Evolutionary conservation across 2,329 filamentous ascomycete genomes (phyloP).

Genomic region (Orbilia javanica): DNA sequence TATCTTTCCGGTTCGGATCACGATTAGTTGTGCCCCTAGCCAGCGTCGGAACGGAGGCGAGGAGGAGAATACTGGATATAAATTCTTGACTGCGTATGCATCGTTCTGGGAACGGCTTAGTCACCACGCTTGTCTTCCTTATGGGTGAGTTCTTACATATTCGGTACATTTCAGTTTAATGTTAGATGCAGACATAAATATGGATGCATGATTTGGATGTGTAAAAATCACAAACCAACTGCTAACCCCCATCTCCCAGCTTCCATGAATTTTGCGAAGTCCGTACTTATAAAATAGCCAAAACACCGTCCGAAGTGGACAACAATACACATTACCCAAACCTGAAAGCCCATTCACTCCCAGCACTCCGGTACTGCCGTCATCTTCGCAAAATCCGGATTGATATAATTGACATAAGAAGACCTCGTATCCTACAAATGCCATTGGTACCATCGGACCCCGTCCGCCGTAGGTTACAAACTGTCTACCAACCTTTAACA

Average conservation of each 20-base stretch:
- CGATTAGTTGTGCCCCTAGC: not conserved
- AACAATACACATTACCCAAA: not conserved
- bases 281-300: not conserved
- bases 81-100: not conserved
- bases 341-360: not conserved
- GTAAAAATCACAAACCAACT: no score
- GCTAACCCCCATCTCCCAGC: not conserved
- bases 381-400: not conserved
- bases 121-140: not conserved
- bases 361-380: not conserved
- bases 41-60: not conserved
- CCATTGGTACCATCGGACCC: not conserved
- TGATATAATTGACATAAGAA: not conserved
- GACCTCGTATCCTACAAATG: not conserved
- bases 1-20: not conserved
- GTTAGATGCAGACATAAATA: not conserved
- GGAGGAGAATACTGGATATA: not conserved
- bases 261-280: conserved; percentile 1
- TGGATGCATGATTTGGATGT: not conserved
- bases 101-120: not conserved
- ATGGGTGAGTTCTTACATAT: not conserved
- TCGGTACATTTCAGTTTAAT: not conserved
- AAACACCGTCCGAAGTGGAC: not conserved
- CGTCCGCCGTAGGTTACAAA: not conserved
- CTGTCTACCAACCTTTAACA: not conserved